phyloP scores from a whole-genome alignment of 495 filamentous ascomycete genomes.

The Xylaria bambusicola region DNA sequence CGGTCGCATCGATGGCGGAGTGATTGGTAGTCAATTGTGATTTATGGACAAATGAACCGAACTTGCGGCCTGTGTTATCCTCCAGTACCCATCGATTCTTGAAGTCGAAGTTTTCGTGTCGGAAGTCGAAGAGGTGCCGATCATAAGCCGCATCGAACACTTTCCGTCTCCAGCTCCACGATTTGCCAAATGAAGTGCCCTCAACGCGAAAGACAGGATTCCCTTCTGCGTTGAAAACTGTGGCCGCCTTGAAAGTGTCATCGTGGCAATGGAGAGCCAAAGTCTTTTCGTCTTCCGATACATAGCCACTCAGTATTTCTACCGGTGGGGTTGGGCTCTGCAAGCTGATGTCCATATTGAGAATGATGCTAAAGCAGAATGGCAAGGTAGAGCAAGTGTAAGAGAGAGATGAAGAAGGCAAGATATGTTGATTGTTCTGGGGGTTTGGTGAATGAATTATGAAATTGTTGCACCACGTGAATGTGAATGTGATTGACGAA shows the following conservation, averaged over 20 bases:
- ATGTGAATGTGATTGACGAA: too few relatives aligned
- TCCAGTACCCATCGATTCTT: constrained; percentile 22
- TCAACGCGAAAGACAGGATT: constrained; percentile 6
- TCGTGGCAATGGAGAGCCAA: neutral
- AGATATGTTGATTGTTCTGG: too few relatives aligned
- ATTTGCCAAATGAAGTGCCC: neutral
- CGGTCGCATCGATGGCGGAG: constrained; percentile 7
- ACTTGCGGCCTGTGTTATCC: neutral
- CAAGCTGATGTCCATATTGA: neutral
- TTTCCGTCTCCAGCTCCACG: constrained; percentile 17
- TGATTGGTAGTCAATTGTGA: neutral
- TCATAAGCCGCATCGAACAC: constrained; percentile 12
- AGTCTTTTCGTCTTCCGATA: neutral
- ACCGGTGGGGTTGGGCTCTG: constrained; percentile 20
- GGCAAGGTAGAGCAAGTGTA: too few relatives aligned
- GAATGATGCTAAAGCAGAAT: too few relatives aligned
- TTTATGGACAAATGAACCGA: constrained; percentile 10
- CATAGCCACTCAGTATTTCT: neutral
- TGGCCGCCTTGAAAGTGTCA: neutral
- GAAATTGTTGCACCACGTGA: too few relatives aligned
- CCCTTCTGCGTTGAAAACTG: neutral
- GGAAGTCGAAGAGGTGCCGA: constrained; percentile 18
- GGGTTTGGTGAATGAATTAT: too few relatives aligned
- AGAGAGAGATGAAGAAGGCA: too few relatives aligned
- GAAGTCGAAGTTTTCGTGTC: constrained; percentile 13